These are phyloP conservation scores for Gryganskiella cystojenkinii DNA, from an alignment of 192 early-diverging fungal species.

Conservation along the genomic window DNA sequence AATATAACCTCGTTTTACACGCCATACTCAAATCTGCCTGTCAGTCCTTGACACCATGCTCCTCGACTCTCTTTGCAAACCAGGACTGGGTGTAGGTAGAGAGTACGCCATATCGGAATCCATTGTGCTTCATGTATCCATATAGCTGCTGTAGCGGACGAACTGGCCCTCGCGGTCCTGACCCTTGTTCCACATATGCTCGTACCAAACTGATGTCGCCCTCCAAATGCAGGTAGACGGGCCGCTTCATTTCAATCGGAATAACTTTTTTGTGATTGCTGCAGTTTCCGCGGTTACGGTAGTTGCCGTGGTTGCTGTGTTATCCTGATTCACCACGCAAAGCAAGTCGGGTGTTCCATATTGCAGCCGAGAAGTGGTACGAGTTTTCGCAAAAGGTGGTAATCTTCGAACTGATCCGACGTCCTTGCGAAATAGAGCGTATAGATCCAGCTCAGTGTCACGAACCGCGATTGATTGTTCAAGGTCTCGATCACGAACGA, in stretches of 20 bases:
- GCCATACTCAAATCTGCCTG: background rate
- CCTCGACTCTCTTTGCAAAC: constrained; percentile 1
- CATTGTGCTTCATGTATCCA: constrained; percentile 15
- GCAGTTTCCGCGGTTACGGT: too few species aligned
- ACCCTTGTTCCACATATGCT: background rate
- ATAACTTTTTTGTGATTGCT: too few species aligned
- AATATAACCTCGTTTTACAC: too few species aligned
- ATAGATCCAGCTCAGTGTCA: background rate
- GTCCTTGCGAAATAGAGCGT: background rate
- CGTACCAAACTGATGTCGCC: background rate
- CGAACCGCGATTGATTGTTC: too few species aligned
- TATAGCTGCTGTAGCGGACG: constrained; percentile 5
- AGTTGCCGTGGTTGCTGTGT: too few species aligned
- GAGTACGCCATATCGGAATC: constrained; percentile 17
- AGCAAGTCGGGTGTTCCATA: constrained; percentile 8
- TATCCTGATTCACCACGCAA: background rate
- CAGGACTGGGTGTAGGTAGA: constrained; percentile 20
- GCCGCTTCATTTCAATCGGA: too few species aligned
- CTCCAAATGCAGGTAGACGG: constrained; percentile 3
- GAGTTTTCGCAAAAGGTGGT: background rate
- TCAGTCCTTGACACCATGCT: background rate
- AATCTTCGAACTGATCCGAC: constrained; percentile 7
- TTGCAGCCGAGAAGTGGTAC: background rate
- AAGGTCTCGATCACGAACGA: too few species aligned
- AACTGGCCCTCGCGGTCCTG: background rate